A percentile compares a stretch with the other conserved stretches of the same genome.
Conservation (phyloP, 2,329 filamentous ascomycete genomes). For the Ascochyta pisi region DNA sequence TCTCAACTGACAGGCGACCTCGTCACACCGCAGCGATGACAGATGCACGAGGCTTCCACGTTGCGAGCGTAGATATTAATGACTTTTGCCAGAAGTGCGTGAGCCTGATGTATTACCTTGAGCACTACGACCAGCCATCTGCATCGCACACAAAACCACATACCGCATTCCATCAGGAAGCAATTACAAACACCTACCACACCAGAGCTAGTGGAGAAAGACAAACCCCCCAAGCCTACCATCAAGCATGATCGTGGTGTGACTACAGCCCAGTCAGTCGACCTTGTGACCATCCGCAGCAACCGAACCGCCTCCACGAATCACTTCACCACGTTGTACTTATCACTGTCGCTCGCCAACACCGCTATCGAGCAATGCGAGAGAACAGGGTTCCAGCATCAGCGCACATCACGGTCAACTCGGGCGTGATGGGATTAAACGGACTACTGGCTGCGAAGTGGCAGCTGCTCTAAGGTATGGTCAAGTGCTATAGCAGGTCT, state of each 20-base stretch:
- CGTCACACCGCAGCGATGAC: constrained; percentile 1
- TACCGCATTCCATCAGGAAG: too few species aligned
- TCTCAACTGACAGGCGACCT: constrained; percentile 1
- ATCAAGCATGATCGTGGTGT: too few species aligned
- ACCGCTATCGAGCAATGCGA: background rate
- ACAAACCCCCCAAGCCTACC: too few species aligned
- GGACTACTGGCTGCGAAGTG: background rate
- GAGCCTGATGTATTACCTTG: too few species aligned
- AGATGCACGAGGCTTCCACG: background rate
- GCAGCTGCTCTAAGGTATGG: background rate
- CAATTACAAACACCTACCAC: too few species aligned
- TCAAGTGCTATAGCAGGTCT: too few species aligned
- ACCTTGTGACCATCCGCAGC: background rate
- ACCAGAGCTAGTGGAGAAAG: too few species aligned
- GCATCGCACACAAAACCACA: too few species aligned
- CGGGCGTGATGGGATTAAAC: background rate
- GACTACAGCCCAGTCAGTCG: background rate
- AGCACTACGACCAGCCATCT: too few species aligned
- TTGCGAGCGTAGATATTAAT: background rate
- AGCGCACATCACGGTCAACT: background rate
- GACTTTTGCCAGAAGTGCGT: too few species aligned
- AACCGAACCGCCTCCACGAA: background rate
- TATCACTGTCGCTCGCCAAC: background rate
- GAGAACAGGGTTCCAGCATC: background rate
- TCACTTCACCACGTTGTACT: background rate